A percentile compares a stretch with the other conserved stretches of the same genome.
Evolutionary conservation across 768 basidiomycete genomes (phyloP).

Genomic region (Tylopilus vinaceipallidus): DNA sequence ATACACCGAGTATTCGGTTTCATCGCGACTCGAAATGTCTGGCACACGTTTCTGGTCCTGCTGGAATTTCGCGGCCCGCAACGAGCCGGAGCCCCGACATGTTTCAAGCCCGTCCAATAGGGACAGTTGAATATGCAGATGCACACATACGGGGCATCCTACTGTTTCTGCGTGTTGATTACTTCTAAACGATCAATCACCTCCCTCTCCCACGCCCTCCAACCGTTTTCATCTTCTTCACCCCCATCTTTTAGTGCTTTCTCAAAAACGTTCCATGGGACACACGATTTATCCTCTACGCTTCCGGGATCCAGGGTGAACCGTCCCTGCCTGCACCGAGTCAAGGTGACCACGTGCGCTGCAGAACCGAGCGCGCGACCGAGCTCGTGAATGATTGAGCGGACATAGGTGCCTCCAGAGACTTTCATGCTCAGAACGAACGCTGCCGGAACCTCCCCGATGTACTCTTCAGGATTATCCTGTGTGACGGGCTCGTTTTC

Average conservation of each 20-base stretch:
- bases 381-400: conserved; percentile 93
- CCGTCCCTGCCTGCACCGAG: conserved; percentile 83
- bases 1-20: no score
- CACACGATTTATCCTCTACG: conserved; percentile 56
- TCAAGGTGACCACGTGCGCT: conserved; percentile 91
- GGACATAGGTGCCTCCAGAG: conserved; percentile 95
- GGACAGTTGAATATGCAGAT: no score
- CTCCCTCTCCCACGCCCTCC: conserved; percentile 79
- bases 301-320: conserved; percentile 56
- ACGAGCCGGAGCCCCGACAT: neutral
- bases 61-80: neutral
- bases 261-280: conserved; percentile 74
- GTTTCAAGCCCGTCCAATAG: no score
- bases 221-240: conserved; percentile 64
- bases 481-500: conserved; percentile 39
- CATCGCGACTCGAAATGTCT: neutral
- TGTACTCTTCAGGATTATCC: conserved; percentile 32
- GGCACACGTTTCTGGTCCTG: no score
- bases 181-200: conserved; percentile 67
- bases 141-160: conserved; percentile 1
- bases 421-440: conserved; percentile 92
- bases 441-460: conserved; percentile 55
- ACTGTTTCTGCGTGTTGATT: conserved; percentile 36
- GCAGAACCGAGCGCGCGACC: conserved; percentile 81
- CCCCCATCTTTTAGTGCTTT: conserved; percentile 52